Percentiles rank a stretch among this genome's conserved stretches.
Evolutionary conservation across 2,329 filamentous ascomycete genomes (phyloP).

Genomic region (Venturia aucupariae): DNA sequence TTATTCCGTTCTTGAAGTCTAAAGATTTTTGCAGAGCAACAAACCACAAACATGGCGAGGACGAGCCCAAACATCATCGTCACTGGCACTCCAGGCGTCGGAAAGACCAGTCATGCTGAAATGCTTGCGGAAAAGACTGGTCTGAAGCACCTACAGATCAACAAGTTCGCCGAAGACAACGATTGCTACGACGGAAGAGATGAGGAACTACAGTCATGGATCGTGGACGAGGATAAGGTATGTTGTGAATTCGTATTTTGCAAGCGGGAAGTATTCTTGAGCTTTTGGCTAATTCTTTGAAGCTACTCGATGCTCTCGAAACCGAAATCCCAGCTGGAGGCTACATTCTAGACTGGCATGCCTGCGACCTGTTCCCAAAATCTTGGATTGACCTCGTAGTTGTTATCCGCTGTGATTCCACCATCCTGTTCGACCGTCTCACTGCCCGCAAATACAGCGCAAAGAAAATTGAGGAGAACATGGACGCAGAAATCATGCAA

Average conservation of each 20-base stretch:
- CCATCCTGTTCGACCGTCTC: slow-evolving; percentile 74
- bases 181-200: slow-evolving; percentile 83
- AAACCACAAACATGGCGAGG: slow-evolving; percentile 2
- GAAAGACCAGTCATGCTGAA: slow-evolving; percentile 90
- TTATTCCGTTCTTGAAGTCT: not conserved
- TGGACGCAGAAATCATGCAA: slow-evolving; percentile 97
- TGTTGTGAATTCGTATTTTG: not conserved
- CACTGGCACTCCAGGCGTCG: slow-evolving; percentile 90
- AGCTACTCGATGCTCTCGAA: slow-evolving; percentile 85
- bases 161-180: slow-evolving; percentile 82
- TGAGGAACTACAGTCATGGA: slow-evolving; percentile 75
- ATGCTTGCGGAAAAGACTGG: slow-evolving; percentile 66
- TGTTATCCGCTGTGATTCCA: slow-evolving; percentile 74
- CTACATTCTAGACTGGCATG: slow-evolving; percentile 94
- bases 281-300: slow-evolving; percentile 4
- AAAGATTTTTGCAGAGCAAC: not conserved
- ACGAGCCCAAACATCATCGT: slow-evolving; percentile 65
- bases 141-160: slow-evolving; percentile 76
- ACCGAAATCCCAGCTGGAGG: slow-evolving; percentile 63
- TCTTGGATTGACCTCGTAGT: slow-evolving; percentile 94
- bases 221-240: slow-evolving; percentile 95
- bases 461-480: slow-evolving; percentile 85
- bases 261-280: no score
- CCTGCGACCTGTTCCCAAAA: slow-evolving; percentile 87
- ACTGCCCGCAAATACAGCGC: slow-evolving; percentile 70